Conservation (phyloP, 1,139 yeast species). For the Pichia kudriavzevii region DNA sequence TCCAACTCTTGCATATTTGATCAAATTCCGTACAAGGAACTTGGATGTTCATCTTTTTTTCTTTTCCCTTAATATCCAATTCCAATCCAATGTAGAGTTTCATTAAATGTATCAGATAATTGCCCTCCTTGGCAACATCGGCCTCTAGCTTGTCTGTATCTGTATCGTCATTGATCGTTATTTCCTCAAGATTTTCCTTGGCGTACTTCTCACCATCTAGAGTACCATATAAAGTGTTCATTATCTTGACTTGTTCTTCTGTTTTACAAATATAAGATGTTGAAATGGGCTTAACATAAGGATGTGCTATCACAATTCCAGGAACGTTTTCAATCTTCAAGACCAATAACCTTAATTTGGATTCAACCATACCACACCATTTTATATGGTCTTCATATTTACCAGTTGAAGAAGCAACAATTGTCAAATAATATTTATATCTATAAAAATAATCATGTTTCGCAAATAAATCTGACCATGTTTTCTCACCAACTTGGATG, state of each 20-base stretch:
- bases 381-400: constrained; percentile 72
- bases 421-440: constrained; percentile 79
- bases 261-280: constrained; percentile 44
- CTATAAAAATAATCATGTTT: constrained; percentile 76
- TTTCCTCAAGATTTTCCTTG: constrained; percentile 20
- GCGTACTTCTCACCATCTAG: constrained; percentile 28
- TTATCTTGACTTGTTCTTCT: constrained; percentile 32
- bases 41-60: constrained; percentile 74
- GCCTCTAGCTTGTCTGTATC: constrained; percentile 25
- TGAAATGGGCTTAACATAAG: constrained; percentile 73
- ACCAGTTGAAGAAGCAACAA: constrained; percentile 70
- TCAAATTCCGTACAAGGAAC: constrained; percentile 88
- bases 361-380: constrained; percentile 91
- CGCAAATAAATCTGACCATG: constrained; percentile 69
- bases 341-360: constrained; percentile 73
- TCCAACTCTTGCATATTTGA: constrained; percentile 69
- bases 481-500: constrained; percentile 53
- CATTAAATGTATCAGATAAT: constrained; percentile 49
- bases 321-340: constrained; percentile 70
- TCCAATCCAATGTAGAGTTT: constrained; percentile 77
- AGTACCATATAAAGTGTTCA: constrained; percentile 27
- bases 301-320: constrained; percentile 81
- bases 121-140: constrained; percentile 27
- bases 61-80: constrained; percentile 43
- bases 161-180: constrained; percentile 23